Conservation (phyloP, 768 basidiomycete species). For the Astraeus odoratus region DNA sequence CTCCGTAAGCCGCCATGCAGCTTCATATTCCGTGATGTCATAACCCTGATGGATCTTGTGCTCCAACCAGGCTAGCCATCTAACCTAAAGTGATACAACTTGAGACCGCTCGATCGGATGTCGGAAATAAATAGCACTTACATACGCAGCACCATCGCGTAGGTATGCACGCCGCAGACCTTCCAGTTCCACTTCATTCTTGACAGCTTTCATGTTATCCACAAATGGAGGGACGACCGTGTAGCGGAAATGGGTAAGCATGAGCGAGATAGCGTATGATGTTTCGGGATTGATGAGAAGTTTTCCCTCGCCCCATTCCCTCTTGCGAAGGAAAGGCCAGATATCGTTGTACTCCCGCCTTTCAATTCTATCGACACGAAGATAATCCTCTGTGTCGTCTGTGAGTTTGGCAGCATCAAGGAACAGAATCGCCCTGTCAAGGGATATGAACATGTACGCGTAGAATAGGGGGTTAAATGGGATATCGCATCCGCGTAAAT, state of each 20-base stretch:
- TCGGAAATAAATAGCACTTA: constrained; percentile 32
- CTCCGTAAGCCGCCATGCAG: constrained; percentile 75
- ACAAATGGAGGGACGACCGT: constrained; percentile 65
- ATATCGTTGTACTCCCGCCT: constrained; percentile 66
- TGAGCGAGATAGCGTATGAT: constrained; percentile 77
- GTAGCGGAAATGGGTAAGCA: constrained; percentile 78
- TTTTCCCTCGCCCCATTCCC: constrained; percentile 78
- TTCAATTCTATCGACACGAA: constrained; percentile 51
- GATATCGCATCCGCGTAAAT: constrained; percentile 85
- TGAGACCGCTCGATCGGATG: constrained; percentile 6
- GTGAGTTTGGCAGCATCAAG: constrained; percentile 63
- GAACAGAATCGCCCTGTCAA: constrained; percentile 63
- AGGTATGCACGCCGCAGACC: constrained; percentile 81
- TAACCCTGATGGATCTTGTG: constrained; percentile 68
- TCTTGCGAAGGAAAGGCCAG: constrained; percentile 68
- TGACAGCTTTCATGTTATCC: constrained; percentile 76
- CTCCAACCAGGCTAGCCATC: constrained; percentile 91
- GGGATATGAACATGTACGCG: constrained; percentile 72
- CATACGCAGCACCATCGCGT: constrained; percentile 82
- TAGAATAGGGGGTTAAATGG: constrained; percentile 92
- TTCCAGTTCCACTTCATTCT: constrained; percentile 81
- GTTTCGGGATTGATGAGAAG: constrained; percentile 68
- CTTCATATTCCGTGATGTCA: constrained; percentile 88
- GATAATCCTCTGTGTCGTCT: constrained; percentile 49
- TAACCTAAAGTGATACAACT: constrained; percentile 35